These are phyloP conservation scores for Curvularia lunata DNA, from an alignment of 2,329 filamentous ascomycete species.

Conservation along the genomic window DNA sequence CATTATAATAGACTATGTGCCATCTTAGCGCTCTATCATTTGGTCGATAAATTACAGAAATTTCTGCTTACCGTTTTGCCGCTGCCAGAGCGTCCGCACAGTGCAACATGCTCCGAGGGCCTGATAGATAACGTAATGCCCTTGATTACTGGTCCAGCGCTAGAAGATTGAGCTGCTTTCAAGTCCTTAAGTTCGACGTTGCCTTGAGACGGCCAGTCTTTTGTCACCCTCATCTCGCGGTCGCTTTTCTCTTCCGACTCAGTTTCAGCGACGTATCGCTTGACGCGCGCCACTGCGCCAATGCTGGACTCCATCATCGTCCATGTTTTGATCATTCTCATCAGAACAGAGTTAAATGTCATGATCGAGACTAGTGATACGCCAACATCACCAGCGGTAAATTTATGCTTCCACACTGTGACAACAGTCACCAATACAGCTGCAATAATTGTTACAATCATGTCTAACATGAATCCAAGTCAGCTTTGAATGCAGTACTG, in stretches of 20 bases:
- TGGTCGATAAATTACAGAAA: neutral
- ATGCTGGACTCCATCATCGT: neutral
- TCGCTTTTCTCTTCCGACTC: neutral
- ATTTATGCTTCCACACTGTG: neutral
- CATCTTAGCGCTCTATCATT: neutral
- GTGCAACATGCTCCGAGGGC: neutral
- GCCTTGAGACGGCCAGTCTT: neutral
- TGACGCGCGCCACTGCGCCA: neutral
- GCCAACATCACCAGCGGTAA: neutral
- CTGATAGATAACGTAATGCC: neutral
- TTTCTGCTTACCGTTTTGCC: conserved; percentile 1
- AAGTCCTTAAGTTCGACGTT: neutral
- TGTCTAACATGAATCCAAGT: neutral
- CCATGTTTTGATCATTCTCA: neutral
- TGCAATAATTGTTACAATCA: neutral
- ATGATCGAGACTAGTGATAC: neutral
- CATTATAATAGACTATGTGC: conserved; percentile 15
- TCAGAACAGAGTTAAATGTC: neutral
- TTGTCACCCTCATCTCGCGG: neutral
- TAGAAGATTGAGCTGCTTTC: neutral
- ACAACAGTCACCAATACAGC: neutral
- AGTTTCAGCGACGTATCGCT: neutral
- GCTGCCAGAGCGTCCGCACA: conserved; percentile 3
- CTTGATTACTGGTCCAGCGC: neutral
- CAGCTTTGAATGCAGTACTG: neutral